Evolutionary conservation across 148 eudicot genomes (phyloP).

Genomic region (Polygonum aviculare): DNA sequence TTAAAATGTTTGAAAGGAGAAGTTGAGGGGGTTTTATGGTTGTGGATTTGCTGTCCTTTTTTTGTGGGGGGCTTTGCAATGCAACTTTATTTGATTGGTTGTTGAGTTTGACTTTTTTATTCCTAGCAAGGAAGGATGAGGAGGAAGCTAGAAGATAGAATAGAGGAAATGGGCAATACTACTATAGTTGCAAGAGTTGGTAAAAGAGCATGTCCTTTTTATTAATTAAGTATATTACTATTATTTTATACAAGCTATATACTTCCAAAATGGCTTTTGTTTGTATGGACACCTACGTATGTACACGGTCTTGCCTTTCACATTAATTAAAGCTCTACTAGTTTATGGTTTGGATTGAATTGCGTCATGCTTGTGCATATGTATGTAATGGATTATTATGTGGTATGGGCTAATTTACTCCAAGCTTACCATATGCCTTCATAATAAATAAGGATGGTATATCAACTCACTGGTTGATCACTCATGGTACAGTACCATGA

Average conservation of each 20-base stretch:
- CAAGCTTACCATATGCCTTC: too few species aligned
- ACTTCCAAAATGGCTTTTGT: constrained; percentile 2
- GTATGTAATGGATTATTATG: too few species aligned
- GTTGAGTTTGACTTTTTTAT: constrained; percentile 2
- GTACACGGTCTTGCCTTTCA: neutral
- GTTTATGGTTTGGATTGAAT: neutral
- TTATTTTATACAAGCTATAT: neutral
- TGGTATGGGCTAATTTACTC: too few species aligned
- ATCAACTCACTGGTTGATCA: too few species aligned
- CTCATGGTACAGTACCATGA: too few species aligned
- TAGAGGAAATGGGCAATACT: neutral
- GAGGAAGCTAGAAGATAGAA: neutral
- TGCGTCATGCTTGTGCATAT: neutral
- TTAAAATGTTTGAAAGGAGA: constrained; percentile 9
- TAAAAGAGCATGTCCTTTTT: constrained; percentile 8
- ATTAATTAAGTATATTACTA: neutral
- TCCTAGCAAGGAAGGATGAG: neutral
- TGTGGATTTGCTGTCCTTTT: neutral
- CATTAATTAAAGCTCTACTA: neutral
- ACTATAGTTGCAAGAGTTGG: neutral
- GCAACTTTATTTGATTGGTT: neutral
- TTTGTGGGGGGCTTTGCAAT: neutral
- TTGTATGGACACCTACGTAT: neutral
- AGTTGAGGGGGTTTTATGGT: neutral
- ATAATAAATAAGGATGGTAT: too few species aligned